Evolutionary conservation across 768 basidiomycete species (phyloP), one percentile per base, ranked within the genome.

Genomic region (Suillus hirtellus): DNA sequence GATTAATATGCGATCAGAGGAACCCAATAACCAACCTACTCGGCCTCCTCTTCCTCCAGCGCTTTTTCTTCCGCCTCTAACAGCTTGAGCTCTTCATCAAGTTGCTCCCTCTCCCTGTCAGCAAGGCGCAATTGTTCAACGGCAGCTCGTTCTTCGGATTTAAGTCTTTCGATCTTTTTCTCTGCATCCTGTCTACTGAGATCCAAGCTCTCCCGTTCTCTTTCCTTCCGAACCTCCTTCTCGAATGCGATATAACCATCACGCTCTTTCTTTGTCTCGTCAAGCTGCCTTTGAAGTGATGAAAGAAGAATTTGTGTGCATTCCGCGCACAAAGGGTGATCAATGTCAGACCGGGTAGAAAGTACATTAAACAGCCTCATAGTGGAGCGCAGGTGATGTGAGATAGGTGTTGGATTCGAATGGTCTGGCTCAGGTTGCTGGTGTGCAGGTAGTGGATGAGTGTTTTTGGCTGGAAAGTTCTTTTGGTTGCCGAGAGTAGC

Each of bases 171-270:
- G 55, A 94, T 91, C 77, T 85, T 89, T 78, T 80, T 84, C 69
- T 89, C 86, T 10, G 87, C 85, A 67, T 90, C 88, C 64, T 87
- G 88, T 66, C 79, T 84, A 35, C 80, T 84, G 67, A 83, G 69
- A 4, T 84, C 86, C 61, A 86, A 86, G 15, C 79, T 80, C 68
- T 90, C 88, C 52, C 88, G 80, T 67, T 96, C 93, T 67, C 82
- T 86, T 74, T 95, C 91, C 75, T 88, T 92, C 71, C 87, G 83
- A 4, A 92, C 84, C 66, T 95, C 92, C 73, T 89, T 89, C 75
- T 96, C 95, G 71, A 96, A 98, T 0, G 93, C 92, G 65, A 94
- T 88, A 73, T 96, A 97, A 0, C 93, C 94, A 68, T 97, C 95
- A 63, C 95, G 80, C 72, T 97, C 95, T 72, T 89, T 91, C 78